Conservation (phyloP, 371 early-diverging fungal species). For the Mucor saturninus region DNA sequence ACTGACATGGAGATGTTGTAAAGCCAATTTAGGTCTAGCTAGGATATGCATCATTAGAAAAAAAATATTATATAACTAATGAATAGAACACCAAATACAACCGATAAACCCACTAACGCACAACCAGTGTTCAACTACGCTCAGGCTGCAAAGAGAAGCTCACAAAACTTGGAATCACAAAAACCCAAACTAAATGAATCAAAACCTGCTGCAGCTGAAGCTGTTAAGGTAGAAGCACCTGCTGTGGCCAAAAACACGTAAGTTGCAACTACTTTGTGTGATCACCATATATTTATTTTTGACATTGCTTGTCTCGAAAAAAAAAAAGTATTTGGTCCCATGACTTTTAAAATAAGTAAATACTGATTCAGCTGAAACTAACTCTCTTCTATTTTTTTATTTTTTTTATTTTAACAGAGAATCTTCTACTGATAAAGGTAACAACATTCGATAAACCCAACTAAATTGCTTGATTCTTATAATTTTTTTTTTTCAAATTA, state of each 20-base stretch:
- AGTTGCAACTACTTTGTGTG: not conserved
- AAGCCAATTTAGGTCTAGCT: constrained; percentile 31
- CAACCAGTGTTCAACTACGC: constrained; percentile 53
- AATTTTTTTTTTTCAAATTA: constrained; percentile 1
- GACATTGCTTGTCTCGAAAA: constrained; percentile 2
- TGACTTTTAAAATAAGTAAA: no score
- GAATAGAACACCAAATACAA: constrained; percentile 46
- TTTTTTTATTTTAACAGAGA: constrained; percentile 27
- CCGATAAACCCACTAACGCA: constrained; percentile 35
- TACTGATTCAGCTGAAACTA: constrained; percentile 2
- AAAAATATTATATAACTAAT: constrained; percentile 41
- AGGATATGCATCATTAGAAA: constrained; percentile 46
- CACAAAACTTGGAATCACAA: constrained; percentile 33
- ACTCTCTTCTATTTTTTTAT: not conserved
- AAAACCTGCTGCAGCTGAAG: constrained; percentile 17
- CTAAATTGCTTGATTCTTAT: not conserved
- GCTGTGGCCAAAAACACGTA: constrained; percentile 39
- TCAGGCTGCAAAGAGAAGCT: constrained; percentile 48
- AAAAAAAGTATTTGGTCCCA: constrained; percentile 28
- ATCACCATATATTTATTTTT: not conserved
- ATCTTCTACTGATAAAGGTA: constrained; percentile 39
- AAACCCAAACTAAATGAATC: constrained; percentile 22
- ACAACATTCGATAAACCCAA: not conserved
- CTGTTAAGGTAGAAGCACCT: constrained; percentile 32
- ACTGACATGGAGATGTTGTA: not conserved